Conservation (phyloP, 352 stramenopile species). For the Pythium monospermum region DNA sequence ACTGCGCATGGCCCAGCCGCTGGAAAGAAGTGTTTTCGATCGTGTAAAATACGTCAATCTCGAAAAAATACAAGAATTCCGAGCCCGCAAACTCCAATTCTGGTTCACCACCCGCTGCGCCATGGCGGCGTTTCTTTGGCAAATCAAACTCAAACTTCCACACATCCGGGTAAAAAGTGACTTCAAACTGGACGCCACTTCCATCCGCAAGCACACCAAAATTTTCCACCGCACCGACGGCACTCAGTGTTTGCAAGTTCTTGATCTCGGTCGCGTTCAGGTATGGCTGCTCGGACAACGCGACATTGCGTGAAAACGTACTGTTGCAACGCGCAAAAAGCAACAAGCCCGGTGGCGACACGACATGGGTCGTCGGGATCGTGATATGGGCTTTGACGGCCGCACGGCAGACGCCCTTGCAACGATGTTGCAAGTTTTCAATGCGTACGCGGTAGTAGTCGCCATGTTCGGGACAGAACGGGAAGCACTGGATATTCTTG, state of each 20-base stretch:
- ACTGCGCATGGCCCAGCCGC: slow-evolving; percentile 60
- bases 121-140: slow-evolving; percentile 80
- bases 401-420: slow-evolving; percentile 81
- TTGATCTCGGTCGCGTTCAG: slow-evolving; percentile 61
- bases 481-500: slow-evolving; percentile 92
- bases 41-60: slow-evolving; percentile 81
- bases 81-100: slow-evolving; percentile 39
- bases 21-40: slow-evolving; percentile 53
- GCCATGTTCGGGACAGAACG: slow-evolving; percentile 83
- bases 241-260: slow-evolving; percentile 59
- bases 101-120: slow-evolving; percentile 14
- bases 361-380: slow-evolving; percentile 38
- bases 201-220: slow-evolving; percentile 36
- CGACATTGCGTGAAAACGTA: slow-evolving; percentile 67
- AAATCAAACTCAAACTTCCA: slow-evolving; percentile 90
- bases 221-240: slow-evolving; percentile 54
- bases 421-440: slow-evolving; percentile 74
- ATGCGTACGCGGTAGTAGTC: slow-evolving; percentile 89
- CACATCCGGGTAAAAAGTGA: slow-evolving; percentile 84
- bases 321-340: slow-evolving; percentile 81
- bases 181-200: slow-evolving; percentile 59
- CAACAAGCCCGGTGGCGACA: slow-evolving; percentile 36
- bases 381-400: slow-evolving; percentile 67
- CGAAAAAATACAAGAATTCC: slow-evolving; percentile 85
- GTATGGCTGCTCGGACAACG: slow-evolving; percentile 41